Percentiles rank a stretch among this genome's conserved stretches.
Conservation (phyloP, 2,329 filamentous ascomycete genomes). For the Polytolypa hystricis region DNA sequence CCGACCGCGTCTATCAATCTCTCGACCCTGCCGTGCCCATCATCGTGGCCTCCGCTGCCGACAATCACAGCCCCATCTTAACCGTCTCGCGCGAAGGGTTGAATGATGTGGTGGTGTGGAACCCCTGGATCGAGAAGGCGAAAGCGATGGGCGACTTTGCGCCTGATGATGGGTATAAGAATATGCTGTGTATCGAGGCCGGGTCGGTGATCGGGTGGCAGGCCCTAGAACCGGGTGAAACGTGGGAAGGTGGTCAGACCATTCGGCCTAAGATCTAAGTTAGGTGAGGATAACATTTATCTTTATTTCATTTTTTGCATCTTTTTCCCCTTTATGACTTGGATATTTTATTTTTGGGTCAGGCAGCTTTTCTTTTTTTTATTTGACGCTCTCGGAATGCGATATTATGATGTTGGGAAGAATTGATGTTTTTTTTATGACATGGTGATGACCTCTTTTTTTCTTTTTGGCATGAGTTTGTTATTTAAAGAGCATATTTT, state of each 20-base stretch:
- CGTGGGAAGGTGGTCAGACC: constrained; percentile 53
- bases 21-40: constrained; percentile 42
- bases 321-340: too few species aligned
- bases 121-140: constrained; percentile 84
- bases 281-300: too few species aligned
- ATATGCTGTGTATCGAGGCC: constrained; percentile 91
- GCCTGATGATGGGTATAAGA: constrained; percentile 79
- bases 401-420: too few species aligned
- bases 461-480: too few species aligned
- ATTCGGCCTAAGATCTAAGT: constrained; percentile 34
- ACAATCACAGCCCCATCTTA: constrained; percentile 51
- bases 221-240: constrained; percentile 68
- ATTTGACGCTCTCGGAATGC: too few species aligned
- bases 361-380: too few species aligned
- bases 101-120: constrained; percentile 87
- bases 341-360: too few species aligned
- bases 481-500: too few species aligned
- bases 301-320: too few species aligned
- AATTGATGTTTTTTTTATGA: too few species aligned
- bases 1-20: constrained; percentile 73
- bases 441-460: too few species aligned
- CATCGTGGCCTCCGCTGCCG: constrained; percentile 35
- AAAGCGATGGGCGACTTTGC: constrained; percentile 74
- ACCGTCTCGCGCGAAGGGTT: constrained; percentile 74
- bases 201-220: constrained; percentile 74